These are phyloP conservation scores for Collybia sp. DNA, from an alignment of 768 basidiomycete species.

Conservation along the genomic window DNA sequence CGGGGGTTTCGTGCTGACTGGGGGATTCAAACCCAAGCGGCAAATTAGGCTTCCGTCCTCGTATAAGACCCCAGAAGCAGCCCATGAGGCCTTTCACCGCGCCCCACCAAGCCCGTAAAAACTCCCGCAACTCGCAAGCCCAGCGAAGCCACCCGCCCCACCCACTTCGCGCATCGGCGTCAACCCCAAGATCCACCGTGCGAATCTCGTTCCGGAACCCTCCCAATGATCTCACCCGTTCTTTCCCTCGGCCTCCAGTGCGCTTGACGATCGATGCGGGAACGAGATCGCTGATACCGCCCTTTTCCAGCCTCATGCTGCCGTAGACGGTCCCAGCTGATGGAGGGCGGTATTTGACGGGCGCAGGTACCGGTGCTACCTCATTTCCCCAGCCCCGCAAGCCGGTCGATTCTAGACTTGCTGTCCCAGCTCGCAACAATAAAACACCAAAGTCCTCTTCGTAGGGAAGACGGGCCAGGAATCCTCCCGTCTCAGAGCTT, in stretches of 20 bases:
- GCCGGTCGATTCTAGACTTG: constrained; percentile 71
- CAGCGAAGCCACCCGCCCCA: constrained; percentile 17
- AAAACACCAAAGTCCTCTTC: constrained; percentile 75
- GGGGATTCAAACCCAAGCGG: neutral
- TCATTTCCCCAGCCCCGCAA: constrained; percentile 72
- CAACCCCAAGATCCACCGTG: constrained; percentile 33
- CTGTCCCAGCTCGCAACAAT: constrained; percentile 67
- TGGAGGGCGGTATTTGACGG: constrained; percentile 5
- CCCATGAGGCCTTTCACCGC: neutral
- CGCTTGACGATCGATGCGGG: constrained; percentile 2
- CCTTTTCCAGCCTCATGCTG: constrained; percentile 1
- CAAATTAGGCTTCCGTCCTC: neutral
- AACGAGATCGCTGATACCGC: constrained; percentile 5
- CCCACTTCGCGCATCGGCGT: constrained; percentile 36
- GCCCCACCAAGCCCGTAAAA: neutral
- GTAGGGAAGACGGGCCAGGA: constrained; percentile 36
- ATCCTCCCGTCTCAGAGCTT: constrained; percentile 1
- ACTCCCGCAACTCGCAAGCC: constrained; percentile 13
- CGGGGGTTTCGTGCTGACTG: too few species aligned
- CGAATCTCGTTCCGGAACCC: constrained; percentile 52
- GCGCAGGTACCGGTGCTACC: constrained; percentile 45
- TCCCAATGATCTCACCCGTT: constrained; percentile 14
- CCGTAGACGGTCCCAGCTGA: constrained; percentile 10
- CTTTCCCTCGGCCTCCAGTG: neutral
- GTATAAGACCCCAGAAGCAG: neutral